A percentile compares a stretch with the other conserved stretches of the same genome.
These are phyloP conservation scores for Mortierella alpina DNA, from an alignment of 192 early-diverging fungal species.

Conservation along the genomic window DNA sequence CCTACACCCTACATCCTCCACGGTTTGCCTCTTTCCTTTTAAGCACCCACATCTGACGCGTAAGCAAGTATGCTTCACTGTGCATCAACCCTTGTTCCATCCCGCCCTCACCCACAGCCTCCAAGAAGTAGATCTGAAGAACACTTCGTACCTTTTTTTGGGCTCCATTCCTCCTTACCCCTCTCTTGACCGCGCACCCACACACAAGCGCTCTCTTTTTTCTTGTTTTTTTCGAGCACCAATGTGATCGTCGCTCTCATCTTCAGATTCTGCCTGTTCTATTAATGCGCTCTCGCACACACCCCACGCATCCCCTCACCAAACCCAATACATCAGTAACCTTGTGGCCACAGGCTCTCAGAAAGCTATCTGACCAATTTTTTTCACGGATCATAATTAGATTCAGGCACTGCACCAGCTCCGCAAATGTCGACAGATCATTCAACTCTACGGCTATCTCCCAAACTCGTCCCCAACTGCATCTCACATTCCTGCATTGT, in stretches of 20 bases:
- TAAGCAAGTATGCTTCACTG: too few relatives aligned
- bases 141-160: conserved; percentile 42
- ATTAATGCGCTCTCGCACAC: neutral
- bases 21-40: neutral
- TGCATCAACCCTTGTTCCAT: too few relatives aligned
- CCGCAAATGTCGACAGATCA: conserved; percentile 46
- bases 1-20: neutral
- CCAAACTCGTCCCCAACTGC: conserved; percentile 23
- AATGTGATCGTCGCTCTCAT: conserved; percentile 12
- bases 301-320: too few relatives aligned
- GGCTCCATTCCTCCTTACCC: conserved; percentile 12
- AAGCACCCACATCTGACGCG: neutral
- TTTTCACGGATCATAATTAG: conserved; percentile 4
- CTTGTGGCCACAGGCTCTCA: too few relatives aligned
- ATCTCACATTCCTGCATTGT: conserved; percentile 36
- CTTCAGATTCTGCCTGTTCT: neutral
- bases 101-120: too few relatives aligned
- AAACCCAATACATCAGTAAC: neutral
- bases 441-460: conserved; percentile 52
- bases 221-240: neutral
- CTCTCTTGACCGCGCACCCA: conserved; percentile 1
- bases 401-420: conserved; percentile 49
- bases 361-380: too few relatives aligned
- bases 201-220: conserved; percentile 1
- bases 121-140: too few relatives aligned